Conservation (phyloP, 2,329 filamentous ascomycete genomes). For the Fusarium citri region DNA sequence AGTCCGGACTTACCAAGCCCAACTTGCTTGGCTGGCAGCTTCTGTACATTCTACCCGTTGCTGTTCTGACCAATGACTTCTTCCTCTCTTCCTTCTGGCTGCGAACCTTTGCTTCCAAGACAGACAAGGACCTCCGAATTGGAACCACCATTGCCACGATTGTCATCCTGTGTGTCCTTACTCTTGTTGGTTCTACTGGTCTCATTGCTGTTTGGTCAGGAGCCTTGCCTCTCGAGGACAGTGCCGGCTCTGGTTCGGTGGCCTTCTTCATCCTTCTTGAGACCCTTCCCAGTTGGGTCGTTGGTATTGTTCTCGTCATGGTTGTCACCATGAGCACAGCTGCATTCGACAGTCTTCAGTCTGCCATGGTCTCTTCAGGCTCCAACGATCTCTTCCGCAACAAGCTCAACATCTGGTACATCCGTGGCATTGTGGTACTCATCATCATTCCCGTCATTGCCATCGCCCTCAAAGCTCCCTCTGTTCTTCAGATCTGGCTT, state of each 20-base stretch:
- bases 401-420: constrained; percentile 78
- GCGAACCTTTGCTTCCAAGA: constrained; percentile 82
- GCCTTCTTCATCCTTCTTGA: constrained; percentile 82
- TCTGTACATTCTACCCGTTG: constrained; percentile 84
- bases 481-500: constrained; percentile 83
- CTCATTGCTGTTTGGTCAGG: constrained; percentile 84
- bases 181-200: constrained; percentile 77
- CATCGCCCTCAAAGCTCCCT: constrained; percentile 78
- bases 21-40: constrained; percentile 85
- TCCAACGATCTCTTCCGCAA: constrained; percentile 90
- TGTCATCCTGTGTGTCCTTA: constrained; percentile 75
- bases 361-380: constrained; percentile 85
- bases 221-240: constrained; percentile 70
- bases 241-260: constrained; percentile 69
- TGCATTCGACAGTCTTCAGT: constrained; percentile 84
- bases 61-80: constrained; percentile 86
- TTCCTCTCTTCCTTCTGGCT: constrained; percentile 89
- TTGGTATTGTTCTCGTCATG: constrained; percentile 85
- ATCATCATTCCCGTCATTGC: constrained; percentile 80
- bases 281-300: constrained; percentile 81
- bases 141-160: constrained; percentile 76
- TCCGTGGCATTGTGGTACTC: constrained; percentile 75
- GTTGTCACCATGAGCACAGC: constrained; percentile 80
- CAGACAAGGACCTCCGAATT: constrained; percentile 81
- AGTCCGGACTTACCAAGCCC: constrained; percentile 75